Evolutionary conservation across 139 green algal genomes (phyloP), one percentile per base, ranked within the genome.

Genomic region (Yamagishiella unicocca): DNA sequence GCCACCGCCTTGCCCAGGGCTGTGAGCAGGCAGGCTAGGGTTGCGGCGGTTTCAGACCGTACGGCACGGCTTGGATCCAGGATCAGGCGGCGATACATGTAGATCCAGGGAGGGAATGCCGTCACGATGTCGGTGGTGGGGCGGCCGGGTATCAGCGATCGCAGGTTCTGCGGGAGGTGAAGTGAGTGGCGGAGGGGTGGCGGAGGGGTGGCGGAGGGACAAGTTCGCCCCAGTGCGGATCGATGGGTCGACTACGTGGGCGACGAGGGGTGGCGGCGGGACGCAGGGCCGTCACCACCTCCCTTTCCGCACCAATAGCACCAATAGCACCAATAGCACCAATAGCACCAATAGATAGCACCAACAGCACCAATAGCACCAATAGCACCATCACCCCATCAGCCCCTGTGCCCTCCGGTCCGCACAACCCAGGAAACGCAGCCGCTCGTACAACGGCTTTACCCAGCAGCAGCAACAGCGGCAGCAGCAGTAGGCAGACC

Each of bases 51-150:
- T 75, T 96, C 93, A 25, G 71, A 45, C 0, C 96, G 92, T 43
- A 98, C 96, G 2, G 88, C 55, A 55, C 93, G 87, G 89, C 87
- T 93, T 66, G 78, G 79, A 93, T 98, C 96, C 83, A 94, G 83
- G 45, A 92, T 82, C 19, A 98, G 91, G 9, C 87, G 83, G 27
- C 89, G 83, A 84, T 94, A 98, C n/a, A 91, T 72, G 66, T 96
- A 94, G 6, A 89, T 75, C 96, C 96, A 98, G 19, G 91, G 77
- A 17, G 92, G 90, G 80, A 98, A 84, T 25, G 91, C 74, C 0
- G 87, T 54, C 38, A 73, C 71, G 5, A 97, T 50, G 8, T 91
- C 87, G 0, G 79, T 62, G 0, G 71, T n/a, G 5, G 84, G 31
- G 64, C 89, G 90, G 10, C 76, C 67, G 9, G 50, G 54, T 2